These are phyloP conservation scores for Aspergillus baeticus DNA, from an alignment of 495 filamentous ascomycete species.

Conservation along the genomic window DNA sequence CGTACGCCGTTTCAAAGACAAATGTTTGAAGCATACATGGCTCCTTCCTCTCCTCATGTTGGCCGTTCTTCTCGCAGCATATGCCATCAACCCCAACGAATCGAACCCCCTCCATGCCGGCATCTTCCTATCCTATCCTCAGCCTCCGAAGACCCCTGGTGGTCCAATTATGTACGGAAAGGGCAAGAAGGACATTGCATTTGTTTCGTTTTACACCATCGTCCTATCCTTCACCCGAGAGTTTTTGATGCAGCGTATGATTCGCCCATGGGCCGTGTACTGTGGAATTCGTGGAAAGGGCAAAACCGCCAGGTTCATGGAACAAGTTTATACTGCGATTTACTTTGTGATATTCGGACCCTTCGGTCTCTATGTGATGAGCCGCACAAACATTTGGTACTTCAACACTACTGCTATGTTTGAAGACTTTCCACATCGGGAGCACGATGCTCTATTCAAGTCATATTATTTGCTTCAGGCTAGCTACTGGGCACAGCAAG, in stretches of 20 bases:
- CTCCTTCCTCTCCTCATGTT: constrained; percentile 74
- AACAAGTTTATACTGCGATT: constrained; percentile 95
- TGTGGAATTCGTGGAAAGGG: constrained; percentile 68
- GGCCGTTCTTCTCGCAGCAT: constrained; percentile 61
- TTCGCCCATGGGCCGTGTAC: constrained; percentile 73
- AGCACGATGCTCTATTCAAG: constrained; percentile 87
- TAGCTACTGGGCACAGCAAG: constrained; percentile 95
- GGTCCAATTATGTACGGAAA: constrained; percentile 82
- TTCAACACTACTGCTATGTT: constrained; percentile 94
- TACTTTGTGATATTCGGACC: constrained; percentile 89
- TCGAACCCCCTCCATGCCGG: constrained; percentile 83
- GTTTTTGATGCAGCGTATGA: constrained; percentile 91
- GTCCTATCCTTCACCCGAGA: constrained; percentile 92
- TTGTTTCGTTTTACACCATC: constrained; percentile 87
- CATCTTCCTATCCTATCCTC: constrained; percentile 90
- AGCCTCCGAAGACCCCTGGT: constrained; percentile 54
- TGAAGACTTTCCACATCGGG: constrained; percentile 83
- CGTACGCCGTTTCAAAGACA: constrained; percentile 64
- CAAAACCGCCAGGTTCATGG: constrained; percentile 94
- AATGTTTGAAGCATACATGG: constrained; percentile 73
- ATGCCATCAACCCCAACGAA: constrained; percentile 73
- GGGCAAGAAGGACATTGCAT: constrained; percentile 77
- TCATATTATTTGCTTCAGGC: constrained; percentile 96
- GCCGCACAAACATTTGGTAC: constrained; percentile 89
- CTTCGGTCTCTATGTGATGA: constrained; percentile 90